These are phyloP conservation scores for Arctium minus DNA, from an alignment of 129 eudicot genomes.

Conservation along the genomic window DNA sequence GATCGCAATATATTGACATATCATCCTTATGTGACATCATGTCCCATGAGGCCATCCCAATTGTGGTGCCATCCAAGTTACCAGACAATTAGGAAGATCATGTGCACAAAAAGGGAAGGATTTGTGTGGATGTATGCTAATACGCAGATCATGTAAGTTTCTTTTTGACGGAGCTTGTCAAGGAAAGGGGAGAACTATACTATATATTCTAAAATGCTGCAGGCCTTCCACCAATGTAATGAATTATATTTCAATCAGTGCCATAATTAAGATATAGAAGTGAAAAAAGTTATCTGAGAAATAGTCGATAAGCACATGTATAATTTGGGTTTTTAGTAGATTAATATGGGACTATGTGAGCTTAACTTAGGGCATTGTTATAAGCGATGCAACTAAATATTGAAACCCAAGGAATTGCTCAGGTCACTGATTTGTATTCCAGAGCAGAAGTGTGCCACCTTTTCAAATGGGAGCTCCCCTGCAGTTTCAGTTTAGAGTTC, in stretches of 20 bases:
- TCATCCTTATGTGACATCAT: neutral
- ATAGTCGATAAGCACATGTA: neutral
- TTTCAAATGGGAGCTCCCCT: neutral
- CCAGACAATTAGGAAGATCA: neutral
- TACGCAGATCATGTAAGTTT: neutral
- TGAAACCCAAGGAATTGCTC: neutral
- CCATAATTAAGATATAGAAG: neutral
- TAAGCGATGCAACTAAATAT: neutral
- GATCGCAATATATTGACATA: neutral
- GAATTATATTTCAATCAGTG: neutral
- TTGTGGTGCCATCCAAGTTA: neutral
- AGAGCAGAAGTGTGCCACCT: neutral
- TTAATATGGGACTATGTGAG: neutral
- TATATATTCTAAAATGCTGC: neutral
- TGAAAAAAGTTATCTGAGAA: neutral
- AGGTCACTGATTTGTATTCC: neutral
- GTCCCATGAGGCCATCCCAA: neutral
- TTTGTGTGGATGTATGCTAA: neutral
- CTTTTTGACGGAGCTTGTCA: neutral
- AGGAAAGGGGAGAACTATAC: neutral
- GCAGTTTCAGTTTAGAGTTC: neutral
- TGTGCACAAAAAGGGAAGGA: neutral
- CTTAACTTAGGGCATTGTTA: neutral
- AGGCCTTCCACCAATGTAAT: neutral
- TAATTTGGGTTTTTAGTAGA: neutral